Percentiles rank a stretch among this genome's conserved stretches.
phyloP scores from a whole-genome alignment of 2,329 filamentous ascomycete species.

The Graphiopsis chlorocephala region DNA sequence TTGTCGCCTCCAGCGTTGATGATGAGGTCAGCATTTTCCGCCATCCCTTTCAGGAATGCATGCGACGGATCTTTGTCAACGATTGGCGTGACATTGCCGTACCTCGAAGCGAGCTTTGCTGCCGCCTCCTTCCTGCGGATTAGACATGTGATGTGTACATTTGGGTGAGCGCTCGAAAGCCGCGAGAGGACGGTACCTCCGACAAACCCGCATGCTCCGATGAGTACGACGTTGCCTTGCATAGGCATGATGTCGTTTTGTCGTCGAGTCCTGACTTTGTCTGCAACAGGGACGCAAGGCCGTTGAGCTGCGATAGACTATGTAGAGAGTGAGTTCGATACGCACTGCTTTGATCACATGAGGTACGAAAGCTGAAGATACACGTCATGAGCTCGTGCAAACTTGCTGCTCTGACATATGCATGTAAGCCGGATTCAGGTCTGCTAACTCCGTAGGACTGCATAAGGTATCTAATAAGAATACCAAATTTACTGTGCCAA shows the following conservation, averaged over 20 bases:
- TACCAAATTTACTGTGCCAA: no score
- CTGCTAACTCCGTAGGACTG: not conserved
- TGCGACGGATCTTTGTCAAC: not conserved
- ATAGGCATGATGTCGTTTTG: not conserved
- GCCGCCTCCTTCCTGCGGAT: not conserved
- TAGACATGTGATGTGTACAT: not conserved
- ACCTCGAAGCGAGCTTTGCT: not conserved
- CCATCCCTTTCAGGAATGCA: not conserved
- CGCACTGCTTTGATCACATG: no score
- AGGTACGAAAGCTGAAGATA: not conserved
- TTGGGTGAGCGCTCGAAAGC: not conserved
- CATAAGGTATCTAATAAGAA: no score
- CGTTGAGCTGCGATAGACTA: not conserved
- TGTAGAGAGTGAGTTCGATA: no score
- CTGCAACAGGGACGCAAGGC: not conserved
- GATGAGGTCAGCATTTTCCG: not conserved
- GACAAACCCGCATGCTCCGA: not conserved
- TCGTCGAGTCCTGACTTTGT: not conserved
- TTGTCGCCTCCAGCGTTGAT: not conserved
- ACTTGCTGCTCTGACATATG: not conserved
- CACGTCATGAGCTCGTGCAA: not conserved
- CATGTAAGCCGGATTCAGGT: not conserved
- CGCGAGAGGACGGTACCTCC: not conserved
- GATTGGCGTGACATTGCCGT: not conserved
- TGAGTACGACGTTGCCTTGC: not conserved